Evolutionary conservation across 208 protist genomes (phyloP), one percentile per base, ranked within the genome.

Genomic region (Leishmania tropica): DNA sequence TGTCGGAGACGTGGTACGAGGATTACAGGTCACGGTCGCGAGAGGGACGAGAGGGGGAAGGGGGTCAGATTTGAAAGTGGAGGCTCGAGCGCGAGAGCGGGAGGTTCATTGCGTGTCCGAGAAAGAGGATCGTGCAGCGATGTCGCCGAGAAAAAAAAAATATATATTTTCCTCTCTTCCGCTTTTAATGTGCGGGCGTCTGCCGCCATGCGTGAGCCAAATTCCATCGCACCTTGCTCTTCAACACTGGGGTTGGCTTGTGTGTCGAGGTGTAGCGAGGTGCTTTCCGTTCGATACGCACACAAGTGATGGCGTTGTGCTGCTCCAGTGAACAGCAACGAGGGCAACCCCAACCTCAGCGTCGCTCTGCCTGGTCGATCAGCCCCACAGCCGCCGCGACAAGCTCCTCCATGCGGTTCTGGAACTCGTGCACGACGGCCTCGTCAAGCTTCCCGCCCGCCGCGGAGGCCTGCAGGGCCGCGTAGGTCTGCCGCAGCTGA

Each of bases 401-500:
- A 15, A 95, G 87, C 75, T 93, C 88, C 73, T 85, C 88, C 31
- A 76, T 86, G 28, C 87, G 84, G 62, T 85, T 85, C 68, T 89
- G 76, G 62, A 84, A 90, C 75, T 93, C 90, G 35, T 81, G 83
- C 71, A 83, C 70, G 6, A 93, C 85, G 62, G 68, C 75, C 11
- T 83, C 79, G 75, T 88, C 86, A 64, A 93, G 73, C 56, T 87
- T 76, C 47, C 54, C 81, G 40, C 76, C 84, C 21, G 75, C 58
- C 11, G 78, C 74, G 2, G 65, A 13, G 75, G 67, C 82, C 78
- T 90, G 47, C 56, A 95, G 78, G 40, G 65, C 56, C 19, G 81
- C 83, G 45, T 90, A 94, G 35, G 85, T 84, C 40, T 86, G 45
- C 74, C 87, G 79, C 75, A 96, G 81, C 82, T 92, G 86, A 45